These are phyloP conservation scores for Alternaria infectoria DNA, from an alignment of 2,329 filamentous ascomycete genomes.

Conservation along the genomic window DNA sequence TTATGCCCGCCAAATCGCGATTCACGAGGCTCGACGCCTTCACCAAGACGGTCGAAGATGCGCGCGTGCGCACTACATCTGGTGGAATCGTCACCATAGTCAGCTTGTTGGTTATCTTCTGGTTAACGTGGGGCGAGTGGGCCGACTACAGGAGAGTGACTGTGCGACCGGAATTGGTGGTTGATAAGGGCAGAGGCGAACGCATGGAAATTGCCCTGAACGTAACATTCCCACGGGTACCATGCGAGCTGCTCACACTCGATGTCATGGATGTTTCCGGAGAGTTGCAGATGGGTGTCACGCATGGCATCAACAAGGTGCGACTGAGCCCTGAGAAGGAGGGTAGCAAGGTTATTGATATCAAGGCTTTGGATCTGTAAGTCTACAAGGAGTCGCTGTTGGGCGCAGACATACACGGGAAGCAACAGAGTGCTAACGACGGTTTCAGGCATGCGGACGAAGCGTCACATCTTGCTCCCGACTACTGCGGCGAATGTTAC, in stretches of 20 bases:
- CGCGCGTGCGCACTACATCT: slow-evolving; percentile 91
- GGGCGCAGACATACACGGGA: not conserved
- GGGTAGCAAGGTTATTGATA: slow-evolving; percentile 65
- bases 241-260: slow-evolving; percentile 92
- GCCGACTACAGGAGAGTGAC: slow-evolving; percentile 84
- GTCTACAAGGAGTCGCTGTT: slow-evolving; percentile 3
- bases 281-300: slow-evolving; percentile 92
- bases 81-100: slow-evolving; percentile 94
- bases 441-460: slow-evolving; percentile 67
- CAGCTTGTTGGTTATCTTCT: slow-evolving; percentile 86
- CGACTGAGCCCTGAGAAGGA: slow-evolving; percentile 74
- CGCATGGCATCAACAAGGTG: slow-evolving; percentile 91
- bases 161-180: slow-evolving; percentile 89
- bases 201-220: slow-evolving; percentile 99
- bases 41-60: slow-evolving; percentile 98
- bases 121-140: slow-evolving; percentile 95
- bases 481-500: slow-evolving; percentile 94
- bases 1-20: slow-evolving; percentile 88
- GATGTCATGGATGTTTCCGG: slow-evolving; percentile 99
- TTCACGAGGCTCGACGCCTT: slow-evolving; percentile 98
- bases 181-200: slow-evolving; percentile 96
- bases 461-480: slow-evolving; percentile 79
- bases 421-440: slow-evolving; percentile 9
- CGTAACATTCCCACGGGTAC: slow-evolving; percentile 90
- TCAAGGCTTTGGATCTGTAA: slow-evolving; percentile 49